Evolutionary conservation across 768 basidiomycete species (phyloP), one percentile per base, ranked within the genome.

Genomic region (Kwoniella dendrophila): DNA sequence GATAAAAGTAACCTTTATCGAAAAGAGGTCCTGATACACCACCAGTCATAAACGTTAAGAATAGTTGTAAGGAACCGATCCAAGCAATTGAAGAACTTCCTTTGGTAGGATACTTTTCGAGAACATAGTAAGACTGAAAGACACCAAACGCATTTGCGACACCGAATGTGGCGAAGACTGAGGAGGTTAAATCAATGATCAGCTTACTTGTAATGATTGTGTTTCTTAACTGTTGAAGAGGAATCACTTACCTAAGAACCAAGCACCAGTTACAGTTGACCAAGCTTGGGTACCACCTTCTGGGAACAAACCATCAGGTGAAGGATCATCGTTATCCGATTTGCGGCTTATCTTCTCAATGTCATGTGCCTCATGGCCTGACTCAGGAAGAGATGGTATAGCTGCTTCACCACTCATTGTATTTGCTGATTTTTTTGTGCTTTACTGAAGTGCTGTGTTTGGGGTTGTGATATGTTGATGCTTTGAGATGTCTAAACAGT

Each of bases 111-210:
- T 79, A 69, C 4, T 71, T 72, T 12, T 55, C 62, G 2, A 59
- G 47, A 6, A 59, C 36, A 61, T 80, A 81, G 62, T 75, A 79
- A 8, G 76, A 75, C 57, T 78, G 74, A 66, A 75, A 81, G 5
- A 75, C 78, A 29, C 81, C 81, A 33, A 68, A 80, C 0, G 68
- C 66, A 50, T 80, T 79, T 53, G 78, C 56, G 43, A 67, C 62
- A 20, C 67, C 69, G 57, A 66, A 70, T 14, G 64, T 62, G 8
- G 54, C 29, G 50, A 67, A 64, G 7, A 71, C 59, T 64, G 29
- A 22, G 11, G 30, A 14, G 2, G 14, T 10, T 11, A 11, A 8
- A 26, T 24, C n/a, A 34, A 11, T 18, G 30, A 16, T 27, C n/a
- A 7, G 22, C 22, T 22, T 20, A 20, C 20, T 8, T 4, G 20